Evolutionary conservation across 23 red algal species (phyloP).

Genomic region (Gracilaria domingensis): DNA sequence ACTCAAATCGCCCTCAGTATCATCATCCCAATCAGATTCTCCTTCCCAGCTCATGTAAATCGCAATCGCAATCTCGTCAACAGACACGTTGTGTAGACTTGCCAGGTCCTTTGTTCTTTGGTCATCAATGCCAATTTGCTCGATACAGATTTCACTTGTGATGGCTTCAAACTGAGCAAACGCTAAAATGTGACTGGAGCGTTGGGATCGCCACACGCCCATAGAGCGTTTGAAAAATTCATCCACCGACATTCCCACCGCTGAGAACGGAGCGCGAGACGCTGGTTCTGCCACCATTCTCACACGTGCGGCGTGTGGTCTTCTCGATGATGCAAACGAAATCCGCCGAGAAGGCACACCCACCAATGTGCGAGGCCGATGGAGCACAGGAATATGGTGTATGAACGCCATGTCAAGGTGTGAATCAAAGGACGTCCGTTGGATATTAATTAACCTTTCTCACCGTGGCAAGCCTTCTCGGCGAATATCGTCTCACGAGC

Average conservation of each 20-base stretch:
- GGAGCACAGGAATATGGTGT: background rate
- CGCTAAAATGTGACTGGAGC: constrained; percentile 78
- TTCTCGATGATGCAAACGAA: background rate
- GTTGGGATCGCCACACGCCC: constrained; percentile 76
- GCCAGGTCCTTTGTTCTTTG: constrained; percentile 53
- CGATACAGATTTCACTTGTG: constrained; percentile 75
- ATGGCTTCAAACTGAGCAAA: constrained; percentile 79
- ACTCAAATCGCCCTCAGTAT: constrained; percentile 52
- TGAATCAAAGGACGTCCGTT: background rate
- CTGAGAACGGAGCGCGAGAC: constrained; percentile 34
- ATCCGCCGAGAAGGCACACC: background rate
- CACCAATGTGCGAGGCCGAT: background rate
- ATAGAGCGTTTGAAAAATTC: constrained; percentile 77
- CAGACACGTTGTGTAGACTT: constrained; percentile 39
- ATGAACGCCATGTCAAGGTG: background rate
- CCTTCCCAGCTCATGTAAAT: constrained; percentile 88
- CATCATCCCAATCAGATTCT: constrained; percentile 87
- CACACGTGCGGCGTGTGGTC: background rate
- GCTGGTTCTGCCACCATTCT: constrained; percentile 18
- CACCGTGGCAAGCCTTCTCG: background rate
- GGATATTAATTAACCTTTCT: background rate
- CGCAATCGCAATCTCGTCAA: constrained; percentile 36
- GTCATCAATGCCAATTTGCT: constrained; percentile 25
- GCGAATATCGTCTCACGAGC: too few species aligned
- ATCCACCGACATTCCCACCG: constrained; percentile 71